Base-by-base conservation (phyloP, 2,329 filamentous ascomycete species). In the Aspergillus sp. region DNA sequence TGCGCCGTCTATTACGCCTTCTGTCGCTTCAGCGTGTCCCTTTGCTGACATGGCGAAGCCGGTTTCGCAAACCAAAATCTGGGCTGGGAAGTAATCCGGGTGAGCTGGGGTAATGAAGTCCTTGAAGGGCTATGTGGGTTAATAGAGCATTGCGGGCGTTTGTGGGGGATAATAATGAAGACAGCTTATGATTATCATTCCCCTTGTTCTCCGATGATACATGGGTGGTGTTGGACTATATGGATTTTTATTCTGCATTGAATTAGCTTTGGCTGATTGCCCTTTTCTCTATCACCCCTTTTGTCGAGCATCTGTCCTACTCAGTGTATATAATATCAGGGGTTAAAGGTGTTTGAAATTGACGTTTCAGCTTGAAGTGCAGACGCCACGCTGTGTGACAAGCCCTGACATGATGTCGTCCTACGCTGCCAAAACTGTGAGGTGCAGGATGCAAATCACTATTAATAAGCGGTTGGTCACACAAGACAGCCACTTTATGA, bases 61-160 rank as follows among this genome's bases (percentile, higher is more conserved):
- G 5, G 50, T 59, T 7, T 61, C 68, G 7, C 61, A 71, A 49
- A 73, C 70, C 1, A 72, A 69, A 60, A 72, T 73, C 58, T 73
- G 64, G 62, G 64, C 63, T 33, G 64, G 61, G 37, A 59, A 58
- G 44, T 62, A 56, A 30, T 22, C 15, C n/a, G 3, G 12, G 24
- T 1, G 12, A 4, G 5, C 17, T n/a, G 11, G n/a, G 39, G 17
- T 45, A 44, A 27, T 6, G 15, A 40, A 42, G 24, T 11, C 45
- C 12, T 4, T 7, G 39, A 48, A 47, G 17, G 19, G 56, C 24
- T 24, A 56, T 40, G 49, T 9, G 27, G 40, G 40, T 40, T 48
- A 49, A 42, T 39, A 42, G 54, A 44, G 58, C 58, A 60, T 60
- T 53, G 46, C 51, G 48, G 58, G 58, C 54, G 54, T 60, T 56